Conservation (phyloP, 140 eudicot genomes). For the Cichorium intybus region DNA sequence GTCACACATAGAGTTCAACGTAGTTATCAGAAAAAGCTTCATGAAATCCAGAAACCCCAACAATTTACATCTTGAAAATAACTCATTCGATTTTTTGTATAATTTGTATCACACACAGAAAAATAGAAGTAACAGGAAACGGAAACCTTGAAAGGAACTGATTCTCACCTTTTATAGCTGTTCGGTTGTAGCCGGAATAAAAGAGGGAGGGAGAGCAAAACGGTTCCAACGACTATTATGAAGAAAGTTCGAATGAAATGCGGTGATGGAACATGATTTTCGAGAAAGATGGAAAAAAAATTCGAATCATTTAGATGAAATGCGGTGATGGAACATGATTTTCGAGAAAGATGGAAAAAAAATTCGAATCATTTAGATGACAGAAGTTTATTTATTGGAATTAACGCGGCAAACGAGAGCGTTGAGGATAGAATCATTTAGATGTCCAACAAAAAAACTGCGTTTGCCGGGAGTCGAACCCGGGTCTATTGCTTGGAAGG, state of each 20-base stretch:
- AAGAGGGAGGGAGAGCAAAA: neutral
- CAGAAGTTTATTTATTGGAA: neutral
- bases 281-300: neutral
- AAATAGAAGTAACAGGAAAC: neutral
- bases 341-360: neutral
- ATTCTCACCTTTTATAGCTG: conserved; percentile 10
- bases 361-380: neutral
- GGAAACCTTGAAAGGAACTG: neutral
- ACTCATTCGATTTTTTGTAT: neutral
- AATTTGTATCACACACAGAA: neutral
- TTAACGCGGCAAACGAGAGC: conserved; percentile 19
- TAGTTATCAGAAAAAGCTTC: neutral
- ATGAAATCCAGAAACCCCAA: neutral
- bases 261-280: neutral
- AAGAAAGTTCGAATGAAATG: neutral
- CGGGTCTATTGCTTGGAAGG: conserved; percentile 99
- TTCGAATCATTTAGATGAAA: neutral
- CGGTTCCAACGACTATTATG: conserved; percentile 4
- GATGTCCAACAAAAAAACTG: conserved; percentile 5
- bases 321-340: neutral
- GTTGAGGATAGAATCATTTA: neutral
- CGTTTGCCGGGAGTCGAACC: conserved; percentile 99
- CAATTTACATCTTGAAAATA: neutral
- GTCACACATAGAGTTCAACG: neutral
- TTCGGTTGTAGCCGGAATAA: neutral